phyloP scores from a whole-genome alignment of 148 eudicot genomes.

The Chenopodium quinoa region DNA sequence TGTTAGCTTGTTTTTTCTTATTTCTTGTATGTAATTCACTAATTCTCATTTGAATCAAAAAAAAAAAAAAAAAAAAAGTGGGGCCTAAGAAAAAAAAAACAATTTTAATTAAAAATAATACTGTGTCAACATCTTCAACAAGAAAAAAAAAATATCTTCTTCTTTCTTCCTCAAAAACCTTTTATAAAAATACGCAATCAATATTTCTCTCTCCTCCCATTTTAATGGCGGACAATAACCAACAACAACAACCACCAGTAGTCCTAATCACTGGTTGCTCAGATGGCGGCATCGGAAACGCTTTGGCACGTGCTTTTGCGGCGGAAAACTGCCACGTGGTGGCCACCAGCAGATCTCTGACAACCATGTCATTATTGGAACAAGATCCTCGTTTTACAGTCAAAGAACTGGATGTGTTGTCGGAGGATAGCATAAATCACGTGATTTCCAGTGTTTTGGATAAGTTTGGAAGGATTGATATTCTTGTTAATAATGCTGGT shows the following conservation, averaged over 20 bases:
- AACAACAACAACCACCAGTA: conserved; percentile 26
- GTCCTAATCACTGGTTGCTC: conserved; percentile 80
- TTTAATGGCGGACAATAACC: too few relatives aligned
- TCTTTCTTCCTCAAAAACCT: too few relatives aligned
- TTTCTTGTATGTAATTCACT: too few relatives aligned
- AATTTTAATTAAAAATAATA: too few relatives aligned
- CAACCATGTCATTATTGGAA: conserved; percentile 57
- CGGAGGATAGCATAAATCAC: conserved; percentile 53
- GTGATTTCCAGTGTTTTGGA: conserved; percentile 48
- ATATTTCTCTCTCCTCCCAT: too few relatives aligned
- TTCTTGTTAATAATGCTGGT: conserved; percentile 80
- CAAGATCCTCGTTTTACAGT: conserved; percentile 42
- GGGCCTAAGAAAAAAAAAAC: too few relatives aligned
- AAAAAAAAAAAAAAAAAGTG: too few relatives aligned
- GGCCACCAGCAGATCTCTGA: conserved; percentile 58
- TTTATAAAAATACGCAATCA: too few relatives aligned
- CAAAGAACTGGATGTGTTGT: conserved; percentile 61
- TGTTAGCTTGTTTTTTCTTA: too few relatives aligned
- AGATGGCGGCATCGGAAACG: conserved; percentile 78
- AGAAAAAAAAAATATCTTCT: too few relatives aligned
- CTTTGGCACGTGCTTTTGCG: conserved; percentile 76
- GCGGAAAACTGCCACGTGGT: conserved; percentile 60
- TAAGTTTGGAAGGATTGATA: conserved; percentile 65
- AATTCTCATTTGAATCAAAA: too few relatives aligned
- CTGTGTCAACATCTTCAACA: too few relatives aligned